Conservation (phyloP, 345 rosid genomes). For the Carallia brachiata region DNA sequence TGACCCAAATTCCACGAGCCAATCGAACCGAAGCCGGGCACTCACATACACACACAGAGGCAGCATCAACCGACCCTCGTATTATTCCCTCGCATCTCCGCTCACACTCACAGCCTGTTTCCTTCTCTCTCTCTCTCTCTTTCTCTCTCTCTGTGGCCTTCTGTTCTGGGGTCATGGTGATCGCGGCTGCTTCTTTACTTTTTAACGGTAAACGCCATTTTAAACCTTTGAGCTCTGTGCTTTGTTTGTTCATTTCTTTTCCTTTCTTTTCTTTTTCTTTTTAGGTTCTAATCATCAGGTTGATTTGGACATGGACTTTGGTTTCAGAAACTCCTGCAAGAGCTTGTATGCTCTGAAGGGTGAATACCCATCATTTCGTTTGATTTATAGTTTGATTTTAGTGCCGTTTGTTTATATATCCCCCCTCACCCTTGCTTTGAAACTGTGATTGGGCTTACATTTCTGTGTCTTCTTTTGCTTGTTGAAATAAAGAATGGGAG, state of each 20-base stretch:
- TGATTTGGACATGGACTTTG: background rate
- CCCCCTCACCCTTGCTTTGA: background rate
- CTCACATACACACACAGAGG: background rate
- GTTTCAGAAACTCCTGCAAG: background rate
- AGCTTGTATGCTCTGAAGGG: background rate
- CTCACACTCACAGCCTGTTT: too few relatives aligned
- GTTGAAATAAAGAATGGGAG: too few relatives aligned
- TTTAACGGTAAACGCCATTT: slow-evolving; percentile 42
- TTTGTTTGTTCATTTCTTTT: background rate
- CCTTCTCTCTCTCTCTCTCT: background rate
- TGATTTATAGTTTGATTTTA: background rate
- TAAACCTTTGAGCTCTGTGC: background rate
- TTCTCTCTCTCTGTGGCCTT: background rate
- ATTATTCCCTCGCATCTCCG: slow-evolving; percentile 10
- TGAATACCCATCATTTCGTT: slow-evolving; percentile 2
- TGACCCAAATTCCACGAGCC: slow-evolving; percentile 15
- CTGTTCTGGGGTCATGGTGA: slow-evolving; percentile 50
- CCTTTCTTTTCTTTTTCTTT: slow-evolving; percentile 1
- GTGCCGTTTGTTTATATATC: background rate
- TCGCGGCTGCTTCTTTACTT: slow-evolving; percentile 66
- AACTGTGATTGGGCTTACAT: background rate
- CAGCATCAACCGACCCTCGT: background rate
- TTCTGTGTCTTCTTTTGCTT: too few relatives aligned
- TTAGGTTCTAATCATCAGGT: background rate
- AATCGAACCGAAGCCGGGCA: background rate